These are phyloP conservation scores for Dittrichia graveolens DNA, from an alignment of 129 eudicot species.

Conservation along the genomic window DNA sequence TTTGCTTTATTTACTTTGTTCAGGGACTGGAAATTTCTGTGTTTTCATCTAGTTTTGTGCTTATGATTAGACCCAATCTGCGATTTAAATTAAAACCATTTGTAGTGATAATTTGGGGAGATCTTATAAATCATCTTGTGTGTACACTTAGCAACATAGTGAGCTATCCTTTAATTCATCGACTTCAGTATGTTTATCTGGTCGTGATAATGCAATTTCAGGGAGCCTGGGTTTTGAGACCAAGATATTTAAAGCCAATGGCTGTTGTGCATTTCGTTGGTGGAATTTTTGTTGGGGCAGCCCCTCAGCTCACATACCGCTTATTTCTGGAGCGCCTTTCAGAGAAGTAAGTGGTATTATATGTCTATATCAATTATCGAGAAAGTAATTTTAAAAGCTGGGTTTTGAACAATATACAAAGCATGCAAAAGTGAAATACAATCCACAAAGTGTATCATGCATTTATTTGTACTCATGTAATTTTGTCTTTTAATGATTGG, in stretches of 20 bases:
- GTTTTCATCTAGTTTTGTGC: conserved; percentile 13
- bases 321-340: conserved; percentile 84
- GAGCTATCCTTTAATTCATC: too few relatives aligned
- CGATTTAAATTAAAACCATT: background rate
- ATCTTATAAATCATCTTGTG: too few relatives aligned
- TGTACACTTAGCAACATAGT: too few relatives aligned
- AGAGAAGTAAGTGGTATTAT: conserved; percentile 56
- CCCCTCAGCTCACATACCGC: conserved; percentile 96
- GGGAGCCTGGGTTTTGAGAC: conserved; percentile 97
- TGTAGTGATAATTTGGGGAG: background rate
- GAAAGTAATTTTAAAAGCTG: too few relatives aligned
- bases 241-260: conserved; percentile 54
- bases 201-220: conserved; percentile 37
- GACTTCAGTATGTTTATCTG: background rate
- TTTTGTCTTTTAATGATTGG: background rate
- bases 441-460: too few relatives aligned
- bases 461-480: background rate
- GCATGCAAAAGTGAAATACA: too few relatives aligned
- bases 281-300: conserved; percentile 99
- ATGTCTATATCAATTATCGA: conserved; percentile 10
- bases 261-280: conserved; percentile 89
- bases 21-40: background rate
- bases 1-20: background rate
- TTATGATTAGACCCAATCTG: background rate
- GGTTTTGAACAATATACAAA: too few relatives aligned